A percentile compares a stretch with the other conserved stretches of the same genome.
Conservation (phyloP, 345 rosid genomes). For the Cardamine chenopodiifolia region DNA sequence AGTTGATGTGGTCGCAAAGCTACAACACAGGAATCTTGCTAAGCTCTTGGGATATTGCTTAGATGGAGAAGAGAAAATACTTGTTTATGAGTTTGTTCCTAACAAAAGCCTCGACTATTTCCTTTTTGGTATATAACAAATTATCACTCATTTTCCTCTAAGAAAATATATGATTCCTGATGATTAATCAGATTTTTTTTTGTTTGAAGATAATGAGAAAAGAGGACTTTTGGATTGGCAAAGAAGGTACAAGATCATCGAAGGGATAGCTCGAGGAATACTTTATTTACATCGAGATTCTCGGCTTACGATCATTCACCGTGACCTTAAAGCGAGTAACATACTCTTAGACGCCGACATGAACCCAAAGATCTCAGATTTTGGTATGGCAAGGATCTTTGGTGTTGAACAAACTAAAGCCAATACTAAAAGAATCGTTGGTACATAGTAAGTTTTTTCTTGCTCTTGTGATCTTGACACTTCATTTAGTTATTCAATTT, state of each 20-base stretch:
- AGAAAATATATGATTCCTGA: not conserved
- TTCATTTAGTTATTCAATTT: not conserved
- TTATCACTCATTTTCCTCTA: constrained; percentile 16
- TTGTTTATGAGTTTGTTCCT: constrained; percentile 55
- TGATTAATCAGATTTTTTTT: not conserved
- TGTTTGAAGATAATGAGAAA: constrained; percentile 42
- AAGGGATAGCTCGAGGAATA: constrained; percentile 58
- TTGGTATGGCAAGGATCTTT: constrained; percentile 52
- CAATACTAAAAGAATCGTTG: constrained; percentile 42
- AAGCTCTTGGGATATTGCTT: constrained; percentile 55
- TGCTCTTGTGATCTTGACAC: not conserved
- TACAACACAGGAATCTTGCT: constrained; percentile 59
- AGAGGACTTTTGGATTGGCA: constrained; percentile 50
- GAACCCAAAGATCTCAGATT: constrained; percentile 52
- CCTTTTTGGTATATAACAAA: constrained; percentile 49
- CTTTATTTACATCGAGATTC: constrained; percentile 64
- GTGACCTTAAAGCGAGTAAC: constrained; percentile 58
- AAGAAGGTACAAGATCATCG: constrained; percentile 52
- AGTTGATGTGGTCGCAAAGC: constrained; percentile 49
- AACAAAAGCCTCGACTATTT: constrained; percentile 54
- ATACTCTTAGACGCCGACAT: constrained; percentile 45
- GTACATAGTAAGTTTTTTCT: constrained; percentile 47
- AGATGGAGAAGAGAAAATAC: constrained; percentile 52
- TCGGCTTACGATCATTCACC: constrained; percentile 53
- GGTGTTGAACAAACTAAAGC: constrained; percentile 47